A percentile compares a stretch with the other conserved stretches of the same genome.
These are phyloP conservation scores for Aspergillus uvarum DNA, from an alignment of 2,329 filamentous ascomycete genomes.

Conservation along the genomic window DNA sequence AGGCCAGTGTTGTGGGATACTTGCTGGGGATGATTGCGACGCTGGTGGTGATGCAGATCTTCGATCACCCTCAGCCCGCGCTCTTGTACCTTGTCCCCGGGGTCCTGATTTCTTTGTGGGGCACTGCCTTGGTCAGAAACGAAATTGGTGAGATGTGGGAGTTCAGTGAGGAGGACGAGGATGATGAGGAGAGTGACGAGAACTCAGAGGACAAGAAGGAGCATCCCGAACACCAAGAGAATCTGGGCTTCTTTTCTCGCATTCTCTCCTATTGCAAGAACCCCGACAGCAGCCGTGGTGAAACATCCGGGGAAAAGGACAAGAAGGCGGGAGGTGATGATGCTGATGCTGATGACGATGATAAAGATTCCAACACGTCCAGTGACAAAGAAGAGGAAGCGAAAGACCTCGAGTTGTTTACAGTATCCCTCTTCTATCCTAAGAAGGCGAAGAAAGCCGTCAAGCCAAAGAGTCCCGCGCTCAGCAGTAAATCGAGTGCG, in stretches of 20 bases:
- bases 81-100: constrained; percentile 89
- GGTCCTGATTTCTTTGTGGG: constrained; percentile 72
- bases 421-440: constrained; percentile 35
- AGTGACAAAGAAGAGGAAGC: constrained; percentile 4
- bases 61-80: constrained; percentile 81
- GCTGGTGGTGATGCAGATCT: constrained; percentile 72
- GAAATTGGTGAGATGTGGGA: constrained; percentile 75
- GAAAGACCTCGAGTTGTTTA: constrained; percentile 29
- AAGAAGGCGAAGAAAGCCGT: constrained; percentile 17
- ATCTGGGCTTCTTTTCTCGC: constrained; percentile 27
- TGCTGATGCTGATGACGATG: constrained; percentile 5
- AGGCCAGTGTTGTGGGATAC: constrained; percentile 74
- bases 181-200: constrained; percentile 23
- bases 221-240: constrained; percentile 21
- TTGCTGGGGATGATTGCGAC: constrained; percentile 74
- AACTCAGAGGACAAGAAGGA: constrained; percentile 38
- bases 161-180: constrained; percentile 68
- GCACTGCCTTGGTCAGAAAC: constrained; percentile 68
- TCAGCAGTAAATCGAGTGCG: constrained; percentile 1
- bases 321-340: constrained; percentile 22
- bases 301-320: constrained; percentile 31
- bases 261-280: constrained; percentile 23
- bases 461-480: background rate
- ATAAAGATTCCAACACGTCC: background rate
- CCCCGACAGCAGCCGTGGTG: constrained; percentile 9